phyloP scores from a whole-genome alignment of 805 yeast species.

The Saturnispora kantuleensis region DNA sequence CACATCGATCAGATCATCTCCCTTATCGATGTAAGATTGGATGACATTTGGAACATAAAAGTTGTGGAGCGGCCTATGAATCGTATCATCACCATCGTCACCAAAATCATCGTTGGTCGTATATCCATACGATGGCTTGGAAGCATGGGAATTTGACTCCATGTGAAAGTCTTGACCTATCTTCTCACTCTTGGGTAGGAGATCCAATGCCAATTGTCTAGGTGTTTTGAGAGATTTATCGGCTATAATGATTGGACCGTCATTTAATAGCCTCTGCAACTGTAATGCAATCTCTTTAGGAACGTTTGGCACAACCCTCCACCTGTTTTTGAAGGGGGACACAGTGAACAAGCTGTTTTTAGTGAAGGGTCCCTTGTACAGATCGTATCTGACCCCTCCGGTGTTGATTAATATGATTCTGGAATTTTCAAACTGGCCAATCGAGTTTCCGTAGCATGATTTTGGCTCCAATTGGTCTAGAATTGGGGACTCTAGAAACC shows the following conservation, averaged over 20 bases:
- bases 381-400: constrained; percentile 81
- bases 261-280: constrained; percentile 49
- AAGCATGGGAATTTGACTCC: background rate
- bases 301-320: constrained; percentile 55
- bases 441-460: constrained; percentile 20
- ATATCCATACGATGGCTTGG: constrained; percentile 48
- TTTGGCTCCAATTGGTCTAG: constrained; percentile 28
- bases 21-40: constrained; percentile 31
- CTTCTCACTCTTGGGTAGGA: background rate
- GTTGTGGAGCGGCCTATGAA: constrained; percentile 48
- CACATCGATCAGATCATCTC: constrained; percentile 41
- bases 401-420: constrained; percentile 67
- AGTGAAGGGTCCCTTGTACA: constrained; percentile 78
- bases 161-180: background rate
- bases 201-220: constrained; percentile 18
- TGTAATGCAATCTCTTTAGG: constrained; percentile 48
- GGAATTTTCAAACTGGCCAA: constrained; percentile 16
- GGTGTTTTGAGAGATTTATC: constrained; percentile 17
- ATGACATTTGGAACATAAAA: constrained; percentile 75
- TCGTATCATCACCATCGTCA: constrained; percentile 74
- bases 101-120: constrained; percentile 82
- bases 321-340: constrained; percentile 74
- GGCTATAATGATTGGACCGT: constrained; percentile 31
- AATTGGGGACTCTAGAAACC: constrained; percentile 47
- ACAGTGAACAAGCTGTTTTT: constrained; percentile 71